Conservation (phyloP, 352 stramenopile species). For the Phytophthora tentaculata region DNA sequence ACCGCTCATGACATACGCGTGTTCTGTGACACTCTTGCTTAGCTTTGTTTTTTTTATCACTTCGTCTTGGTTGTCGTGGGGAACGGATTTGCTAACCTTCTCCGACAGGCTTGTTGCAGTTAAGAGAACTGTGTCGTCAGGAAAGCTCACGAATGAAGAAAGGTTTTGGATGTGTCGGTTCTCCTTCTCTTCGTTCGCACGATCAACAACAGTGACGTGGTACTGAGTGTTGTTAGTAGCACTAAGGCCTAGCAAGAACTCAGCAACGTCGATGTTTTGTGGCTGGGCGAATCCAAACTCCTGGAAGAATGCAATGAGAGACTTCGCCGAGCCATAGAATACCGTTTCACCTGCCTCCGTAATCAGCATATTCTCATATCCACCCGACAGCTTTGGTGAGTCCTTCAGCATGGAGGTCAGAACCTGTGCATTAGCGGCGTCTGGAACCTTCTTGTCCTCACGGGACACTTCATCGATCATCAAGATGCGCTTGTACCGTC, state of each 20-base stretch:
- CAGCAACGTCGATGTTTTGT: conserved; percentile 6
- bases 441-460: conserved; percentile 5
- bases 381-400: conserved; percentile 15
- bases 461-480: conserved; percentile 25
- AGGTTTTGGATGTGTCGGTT: conserved; percentile 19
- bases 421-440: conserved; percentile 12
- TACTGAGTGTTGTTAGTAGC: conserved; percentile 9
- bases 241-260: conserved; percentile 26
- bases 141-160: conserved; percentile 28
- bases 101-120: conserved; percentile 5
- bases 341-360: conserved; percentile 20
- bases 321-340: conserved; percentile 30
- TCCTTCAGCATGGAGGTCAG: conserved; percentile 29
- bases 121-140: conserved; percentile 27
- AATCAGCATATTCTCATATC: conserved; percentile 26
- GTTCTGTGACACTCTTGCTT: neutral
- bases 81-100: neutral
- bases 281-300: conserved; percentile 11
- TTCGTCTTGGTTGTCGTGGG: conserved; percentile 5
- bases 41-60: neutral
- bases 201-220: conserved; percentile 27
- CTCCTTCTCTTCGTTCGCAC: conserved; percentile 22
- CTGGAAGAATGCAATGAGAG: conserved; percentile 15
- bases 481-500: conserved; percentile 27
- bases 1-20: neutral